Evolutionary conservation across 345 rosid genomes (phyloP).

Genomic region (Gossypium arboreum): DNA sequence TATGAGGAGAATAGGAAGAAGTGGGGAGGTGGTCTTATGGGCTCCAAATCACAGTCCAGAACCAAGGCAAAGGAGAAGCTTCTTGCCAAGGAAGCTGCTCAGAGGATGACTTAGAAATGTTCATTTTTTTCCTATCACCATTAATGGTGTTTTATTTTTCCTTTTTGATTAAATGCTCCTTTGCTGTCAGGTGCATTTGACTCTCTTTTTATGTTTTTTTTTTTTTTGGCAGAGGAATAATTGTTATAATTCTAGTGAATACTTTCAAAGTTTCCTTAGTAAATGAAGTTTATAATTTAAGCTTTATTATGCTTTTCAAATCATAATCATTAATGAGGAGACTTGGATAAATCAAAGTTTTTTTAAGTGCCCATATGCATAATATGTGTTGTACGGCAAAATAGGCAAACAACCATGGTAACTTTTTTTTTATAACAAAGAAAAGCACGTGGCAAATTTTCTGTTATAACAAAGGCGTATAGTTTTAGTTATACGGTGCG

Average conservation of each 20-base stretch:
- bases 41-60: neutral
- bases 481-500: too few species aligned
- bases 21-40: neutral
- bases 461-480: too few species aligned
- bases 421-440: too few species aligned
- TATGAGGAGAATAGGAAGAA: neutral
- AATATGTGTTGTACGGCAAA: slow-evolving; percentile 5
- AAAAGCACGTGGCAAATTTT: too few species aligned
- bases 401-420: neutral
- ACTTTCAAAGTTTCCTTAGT: neutral
- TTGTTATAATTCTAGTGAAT: neutral
- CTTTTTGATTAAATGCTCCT: too few species aligned
- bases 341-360: neutral
- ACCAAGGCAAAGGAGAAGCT: neutral
- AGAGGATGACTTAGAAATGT: neutral
- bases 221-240: neutral
- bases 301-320: too few species aligned
- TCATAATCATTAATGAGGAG: too few species aligned
- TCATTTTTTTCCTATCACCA: neutral
- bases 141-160: neutral
- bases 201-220: too few species aligned
- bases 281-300: too few species aligned
- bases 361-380: slow-evolving; percentile 33
- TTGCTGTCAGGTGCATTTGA: too few species aligned
- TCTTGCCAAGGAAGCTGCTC: neutral